Evolutionary conservation across 108 stramenopile species (phyloP), one percentile per base, ranked within the genome.

Genomic region (Skeletonema tropicum): DNA sequence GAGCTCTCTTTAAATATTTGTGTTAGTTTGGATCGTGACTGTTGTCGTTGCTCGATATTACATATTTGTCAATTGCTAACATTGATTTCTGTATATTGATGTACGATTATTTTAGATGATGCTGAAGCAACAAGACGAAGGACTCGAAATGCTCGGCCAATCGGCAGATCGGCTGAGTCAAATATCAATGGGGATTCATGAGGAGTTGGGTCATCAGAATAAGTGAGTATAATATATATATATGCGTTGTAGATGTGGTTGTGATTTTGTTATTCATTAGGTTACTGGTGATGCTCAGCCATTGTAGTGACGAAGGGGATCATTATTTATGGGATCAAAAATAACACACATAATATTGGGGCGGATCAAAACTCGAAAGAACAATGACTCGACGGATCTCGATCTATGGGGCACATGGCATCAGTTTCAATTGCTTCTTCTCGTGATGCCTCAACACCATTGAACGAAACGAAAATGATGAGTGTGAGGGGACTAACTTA

Each of bases 201-300:
- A 96, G 46, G 96, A 97, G 71, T 68, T 97, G 60, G 85, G 87
- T 14, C 77, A 87, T 46, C 96, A 97, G 73, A 94, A 94, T 68
- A 91, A 90, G 70, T 82, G 61, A 82, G 81, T 77, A 35, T 35
- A 7, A 35, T 35, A 35, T 7, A 7, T 35, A n/a, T 35, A 29
- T 35, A 3, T 35, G 33, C 7, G 4, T 1, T 7, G 4, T n/a
- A n/a, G 7, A 35, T 46, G 45, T 46, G 5, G 12, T 13, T 3
- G 45, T 3, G 45, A 0, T 10, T n/a, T 5, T 46, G n/a, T 46
- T 46, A 13, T 46, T 46, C 10, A 13, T n/a, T n/a, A 2, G 3
- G 3, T 46, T 11, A 39, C 38, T 39, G 36, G 7, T 38, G 36
- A 32, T 32, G 32, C 2, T 32, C 8, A 38, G 36, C 36, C 6